Evolutionary conservation across 257 asterid species (phyloP).

Genomic region (Plantago ovata): DNA sequence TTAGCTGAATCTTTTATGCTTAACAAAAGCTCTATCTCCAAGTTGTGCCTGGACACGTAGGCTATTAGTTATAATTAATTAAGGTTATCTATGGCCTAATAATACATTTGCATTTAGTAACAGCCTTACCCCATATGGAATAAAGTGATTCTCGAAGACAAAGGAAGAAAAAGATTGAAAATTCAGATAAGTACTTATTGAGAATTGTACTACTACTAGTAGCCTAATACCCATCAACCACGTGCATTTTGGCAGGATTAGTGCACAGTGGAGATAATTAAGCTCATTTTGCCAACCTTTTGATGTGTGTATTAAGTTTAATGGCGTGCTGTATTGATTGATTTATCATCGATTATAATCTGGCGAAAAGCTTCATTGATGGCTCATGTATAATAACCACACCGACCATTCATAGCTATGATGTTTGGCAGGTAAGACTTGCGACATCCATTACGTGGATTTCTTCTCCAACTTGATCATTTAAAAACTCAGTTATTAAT

Average conservation of each 20-base stretch:
- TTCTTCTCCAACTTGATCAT: too few species aligned
- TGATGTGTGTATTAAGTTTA: too few species aligned
- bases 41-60: constrained; percentile 36
- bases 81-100: constrained; percentile 17
- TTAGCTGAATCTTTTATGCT: constrained; percentile 1
- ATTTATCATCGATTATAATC: neutral
- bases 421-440: too few species aligned
- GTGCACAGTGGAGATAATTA: neutral
- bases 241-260: constrained; percentile 7
- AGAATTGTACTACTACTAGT: too few species aligned
- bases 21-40: neutral
- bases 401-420: constrained; percentile 1
- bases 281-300: constrained; percentile 3
- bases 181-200: neutral
- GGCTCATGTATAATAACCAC: neutral
- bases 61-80: constrained; percentile 22
- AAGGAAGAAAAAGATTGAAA: neutral
- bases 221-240: neutral
- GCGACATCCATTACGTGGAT: too few species aligned
- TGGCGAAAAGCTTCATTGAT: neutral
- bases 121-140: constrained; percentile 20
- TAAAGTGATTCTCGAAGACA: neutral
- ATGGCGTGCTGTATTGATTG: neutral
- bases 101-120: constrained; percentile 13
- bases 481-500: too few species aligned